phyloP scores from a whole-genome alignment of 371 early-diverging fungal genomes.

The Mucor piriformis region DNA sequence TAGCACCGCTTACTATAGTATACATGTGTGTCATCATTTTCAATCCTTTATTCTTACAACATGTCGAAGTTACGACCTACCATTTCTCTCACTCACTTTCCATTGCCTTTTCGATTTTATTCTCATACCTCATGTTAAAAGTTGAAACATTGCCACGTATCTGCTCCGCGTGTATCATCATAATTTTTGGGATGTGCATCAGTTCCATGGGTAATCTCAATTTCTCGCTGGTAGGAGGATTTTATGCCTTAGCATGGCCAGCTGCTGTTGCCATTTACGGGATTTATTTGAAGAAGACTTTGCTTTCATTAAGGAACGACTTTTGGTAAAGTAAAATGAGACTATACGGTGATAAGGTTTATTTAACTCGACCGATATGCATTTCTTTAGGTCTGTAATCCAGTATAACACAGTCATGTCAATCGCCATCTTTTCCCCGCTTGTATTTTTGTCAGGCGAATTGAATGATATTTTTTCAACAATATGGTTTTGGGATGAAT shows the following conservation, averaged over 20 bases:
- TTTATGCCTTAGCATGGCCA: conserved; percentile 58
- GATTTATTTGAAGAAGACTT: conserved; percentile 64
- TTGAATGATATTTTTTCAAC: conserved; percentile 7
- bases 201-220: conserved; percentile 61
- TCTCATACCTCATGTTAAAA: conserved; percentile 55
- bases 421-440: conserved; percentile 10
- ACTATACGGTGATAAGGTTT: not conserved
- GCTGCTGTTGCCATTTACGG: conserved; percentile 62
- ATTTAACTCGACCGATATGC: not conserved
- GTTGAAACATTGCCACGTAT: conserved; percentile 39
- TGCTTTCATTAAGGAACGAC: conserved; percentile 55
- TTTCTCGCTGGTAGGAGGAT: conserved; percentile 55
- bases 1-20: conserved; percentile 56
- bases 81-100: conserved; percentile 62
- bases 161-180: conserved; percentile 46
- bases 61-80: conserved; percentile 63
- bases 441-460: conserved; percentile 28
- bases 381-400: conserved; percentile 8
- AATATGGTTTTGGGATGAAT: conserved; percentile 30
- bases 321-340: conserved; percentile 37
- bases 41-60: conserved; percentile 61
- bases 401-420: conserved; percentile 28
- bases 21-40: conserved; percentile 61
- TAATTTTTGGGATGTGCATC: conserved; percentile 58
- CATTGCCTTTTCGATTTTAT: conserved; percentile 59